Evolutionary conservation across 331 rosid species (phyloP), one percentile per base, ranked within the genome.

Genomic region (Spiraea crenata): DNA sequence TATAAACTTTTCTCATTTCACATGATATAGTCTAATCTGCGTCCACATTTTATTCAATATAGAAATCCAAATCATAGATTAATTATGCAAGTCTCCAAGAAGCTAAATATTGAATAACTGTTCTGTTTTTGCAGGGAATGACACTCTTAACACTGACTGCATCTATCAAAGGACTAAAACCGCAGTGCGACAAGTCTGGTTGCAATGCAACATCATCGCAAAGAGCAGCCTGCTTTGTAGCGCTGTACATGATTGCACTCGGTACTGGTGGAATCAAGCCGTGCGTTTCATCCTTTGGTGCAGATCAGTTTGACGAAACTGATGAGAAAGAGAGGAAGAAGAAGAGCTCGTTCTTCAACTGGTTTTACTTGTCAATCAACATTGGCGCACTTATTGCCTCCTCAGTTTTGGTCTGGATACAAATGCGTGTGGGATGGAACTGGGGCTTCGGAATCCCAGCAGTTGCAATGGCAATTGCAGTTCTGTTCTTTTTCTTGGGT

Each of bases 251-350:
- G 88, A 80, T 92, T 59, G 98, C 98, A 31, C 84, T 92, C 17
- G 98, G 98, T 42, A 87, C 97, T 6, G 93, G 93, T n/a, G 93
- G 93, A 40, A 85, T 92, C 77, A 92, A 89, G 82, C 98, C 98
- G 9, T 92, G 98, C 67, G 92, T 89, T 15, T 87, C 92, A 48
- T 82, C 95, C 13, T 89, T 92, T 4, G 96, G 98, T 41, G 98
- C 98, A 15, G 95, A 89, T 76, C 98, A 92, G 76, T 92, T 89
- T 63, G 98, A 92, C 56, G 95, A 92, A 37, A 52, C 49, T 0
- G 95, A 86, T n/a, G 84, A 82, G 63, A 46, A 42, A 10, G 98
- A 89, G 81, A 82, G 83, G 80, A 76, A 74, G 77, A 86, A 38
- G 72, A 92, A 87, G 77, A 83, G 90, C 74, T 84, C 93, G 45